phyloP scores from a whole-genome alignment of 2,329 filamentous ascomycete species.

The Penicillium psychrosexuale region DNA sequence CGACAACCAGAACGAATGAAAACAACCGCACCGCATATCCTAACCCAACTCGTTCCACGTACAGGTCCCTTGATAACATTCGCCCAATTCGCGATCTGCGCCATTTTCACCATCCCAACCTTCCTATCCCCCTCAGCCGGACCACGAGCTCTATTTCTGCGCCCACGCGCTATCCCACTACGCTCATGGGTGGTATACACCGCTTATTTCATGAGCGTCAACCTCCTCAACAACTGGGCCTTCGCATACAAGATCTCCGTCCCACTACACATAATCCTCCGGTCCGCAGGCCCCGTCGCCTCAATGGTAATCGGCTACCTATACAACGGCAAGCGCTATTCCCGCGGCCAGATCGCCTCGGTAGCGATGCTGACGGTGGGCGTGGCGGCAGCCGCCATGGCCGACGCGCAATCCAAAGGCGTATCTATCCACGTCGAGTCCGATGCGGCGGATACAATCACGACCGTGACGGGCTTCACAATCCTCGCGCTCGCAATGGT shows the following conservation, averaged over 20 bases:
- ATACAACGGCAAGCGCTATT: constrained; percentile 76
- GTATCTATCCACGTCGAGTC: constrained; percentile 39
- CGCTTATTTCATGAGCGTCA: constrained; percentile 85
- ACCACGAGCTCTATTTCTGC: constrained; percentile 68
- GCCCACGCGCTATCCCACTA: constrained; percentile 75
- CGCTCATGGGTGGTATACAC: constrained; percentile 86
- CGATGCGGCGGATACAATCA: constrained; percentile 26
- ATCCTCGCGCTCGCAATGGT: constrained; percentile 86
- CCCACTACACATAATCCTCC: constrained; percentile 91
- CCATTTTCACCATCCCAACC: constrained; percentile 70
- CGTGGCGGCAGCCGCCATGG: constrained; percentile 83
- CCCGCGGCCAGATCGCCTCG: constrained; percentile 72
- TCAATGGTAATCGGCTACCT: constrained; percentile 89
- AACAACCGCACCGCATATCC: neutral
- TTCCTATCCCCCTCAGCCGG: constrained; percentile 63
- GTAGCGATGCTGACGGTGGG: constrained; percentile 81
- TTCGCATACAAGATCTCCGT: constrained; percentile 97
- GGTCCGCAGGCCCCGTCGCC: constrained; percentile 91
- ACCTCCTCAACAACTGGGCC: constrained; percentile 94
- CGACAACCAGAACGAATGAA: neutral
- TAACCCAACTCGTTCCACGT: neutral
- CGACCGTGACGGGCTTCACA: constrained; percentile 62
- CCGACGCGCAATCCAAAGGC: constrained; percentile 79
- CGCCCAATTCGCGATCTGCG: constrained; percentile 81
- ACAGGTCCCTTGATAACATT: constrained; percentile 81